Evolutionary conservation across 805 yeast genomes (phyloP).

Genomic region (Metschnikowia cubensis): DNA sequence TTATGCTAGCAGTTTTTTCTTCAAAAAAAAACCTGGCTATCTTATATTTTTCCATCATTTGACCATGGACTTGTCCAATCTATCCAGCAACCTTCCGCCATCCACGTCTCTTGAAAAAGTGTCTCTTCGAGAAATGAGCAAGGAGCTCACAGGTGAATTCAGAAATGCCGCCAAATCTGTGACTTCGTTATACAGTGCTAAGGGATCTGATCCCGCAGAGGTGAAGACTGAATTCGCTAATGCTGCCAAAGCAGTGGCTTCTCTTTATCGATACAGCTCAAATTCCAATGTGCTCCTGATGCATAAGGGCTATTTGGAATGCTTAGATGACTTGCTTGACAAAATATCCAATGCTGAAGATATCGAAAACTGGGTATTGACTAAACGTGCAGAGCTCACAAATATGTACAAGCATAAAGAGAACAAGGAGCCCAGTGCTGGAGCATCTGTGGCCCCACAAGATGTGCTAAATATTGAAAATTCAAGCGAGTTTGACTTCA

Average conservation of each 20-base stretch:
- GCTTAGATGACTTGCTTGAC: constrained; percentile 52
- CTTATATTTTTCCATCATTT: neutral
- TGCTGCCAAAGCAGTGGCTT: constrained; percentile 42
- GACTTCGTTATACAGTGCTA: constrained; percentile 43
- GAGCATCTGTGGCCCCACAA: constrained; percentile 29
- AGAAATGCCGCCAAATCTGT: constrained; percentile 69
- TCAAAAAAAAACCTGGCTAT: neutral
- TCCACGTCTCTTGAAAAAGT: constrained; percentile 46
- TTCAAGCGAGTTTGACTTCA: constrained; percentile 33
- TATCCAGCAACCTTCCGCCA: constrained; percentile 53
- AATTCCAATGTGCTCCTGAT: constrained; percentile 45
- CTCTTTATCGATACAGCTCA: constrained; percentile 59
- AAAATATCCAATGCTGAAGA: constrained; percentile 41
- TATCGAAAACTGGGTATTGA: constrained; percentile 50
- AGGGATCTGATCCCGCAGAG: constrained; percentile 4
- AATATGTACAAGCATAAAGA: constrained; percentile 15
- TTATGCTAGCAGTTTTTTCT: neutral
- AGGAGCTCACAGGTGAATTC: constrained; percentile 58
- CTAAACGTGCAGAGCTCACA: constrained; percentile 42
- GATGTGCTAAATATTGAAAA: constrained; percentile 39
- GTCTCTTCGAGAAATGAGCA: constrained; percentile 45
- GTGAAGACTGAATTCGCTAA: constrained; percentile 30
- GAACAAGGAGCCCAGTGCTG: neutral
- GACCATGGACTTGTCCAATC: constrained; percentile 58
- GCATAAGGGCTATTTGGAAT: constrained; percentile 58